These are phyloP conservation scores for Skeletonema potamos DNA, from an alignment of 108 stramenopile species.

Conservation along the genomic window DNA sequence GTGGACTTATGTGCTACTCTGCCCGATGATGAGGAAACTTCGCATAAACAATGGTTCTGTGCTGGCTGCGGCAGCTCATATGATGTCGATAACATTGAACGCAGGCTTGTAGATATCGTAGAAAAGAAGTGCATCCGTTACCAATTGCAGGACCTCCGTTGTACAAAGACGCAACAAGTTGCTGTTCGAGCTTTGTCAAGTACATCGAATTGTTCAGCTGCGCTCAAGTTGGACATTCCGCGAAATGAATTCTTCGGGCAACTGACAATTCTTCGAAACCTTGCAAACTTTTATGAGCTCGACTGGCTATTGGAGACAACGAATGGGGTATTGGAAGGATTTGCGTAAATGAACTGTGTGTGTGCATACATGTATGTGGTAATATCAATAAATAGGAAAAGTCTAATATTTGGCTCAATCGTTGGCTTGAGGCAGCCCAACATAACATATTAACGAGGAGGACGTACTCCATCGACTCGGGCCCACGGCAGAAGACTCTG, in stretches of 20 bases:
- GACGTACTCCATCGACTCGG: constrained; percentile 78
- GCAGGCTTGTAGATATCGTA: constrained; percentile 76
- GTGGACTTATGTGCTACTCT: constrained; percentile 88
- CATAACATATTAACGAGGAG: constrained; percentile 17
- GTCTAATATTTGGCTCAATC: background rate
- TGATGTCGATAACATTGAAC: constrained; percentile 78
- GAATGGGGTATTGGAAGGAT: constrained; percentile 36
- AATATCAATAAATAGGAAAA: background rate
- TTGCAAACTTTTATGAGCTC: constrained; percentile 70
- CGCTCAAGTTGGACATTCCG: constrained; percentile 76
- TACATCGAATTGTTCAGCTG: constrained; percentile 67
- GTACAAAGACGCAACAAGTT: constrained; percentile 80
- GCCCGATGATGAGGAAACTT: constrained; percentile 58
- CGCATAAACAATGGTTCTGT: constrained; percentile 85
- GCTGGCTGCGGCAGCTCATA: constrained; percentile 85
- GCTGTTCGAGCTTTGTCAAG: constrained; percentile 50
- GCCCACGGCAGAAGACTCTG: constrained; percentile 77
- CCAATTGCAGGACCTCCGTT: constrained; percentile 93
- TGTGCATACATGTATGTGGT: background rate
- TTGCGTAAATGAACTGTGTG: constrained; percentile 11
- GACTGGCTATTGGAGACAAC: constrained; percentile 68
- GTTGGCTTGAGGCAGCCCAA: background rate
- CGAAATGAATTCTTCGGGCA: constrained; percentile 51
- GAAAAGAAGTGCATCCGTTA: constrained; percentile 78
- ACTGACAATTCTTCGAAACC: constrained; percentile 53